These are phyloP conservation scores for Bipolaris oryzae DNA, from an alignment of 2,329 filamentous ascomycete species.

Conservation along the genomic window DNA sequence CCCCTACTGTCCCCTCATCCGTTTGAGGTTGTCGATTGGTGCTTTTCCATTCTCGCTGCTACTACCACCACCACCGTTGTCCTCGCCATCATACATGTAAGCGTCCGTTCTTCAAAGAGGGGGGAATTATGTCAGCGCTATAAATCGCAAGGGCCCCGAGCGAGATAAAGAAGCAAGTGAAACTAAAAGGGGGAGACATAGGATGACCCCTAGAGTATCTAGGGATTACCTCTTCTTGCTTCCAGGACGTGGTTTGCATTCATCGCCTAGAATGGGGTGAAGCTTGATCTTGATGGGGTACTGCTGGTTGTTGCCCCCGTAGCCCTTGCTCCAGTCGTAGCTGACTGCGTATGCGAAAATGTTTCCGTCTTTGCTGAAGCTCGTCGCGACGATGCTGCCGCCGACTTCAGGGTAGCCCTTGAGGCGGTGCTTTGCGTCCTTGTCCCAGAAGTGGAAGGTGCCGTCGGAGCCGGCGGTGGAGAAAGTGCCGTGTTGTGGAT, in stretches of 20 bases:
- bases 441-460: conserved; percentile 96
- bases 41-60: background rate
- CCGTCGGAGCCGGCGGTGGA: conserved; percentile 94
- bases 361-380: conserved; percentile 84
- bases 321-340: conserved; percentile 99
- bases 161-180: background rate
- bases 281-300: conserved; percentile 59
- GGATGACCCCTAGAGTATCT: background rate
- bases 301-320: conserved; percentile 75
- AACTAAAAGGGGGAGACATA: background rate
- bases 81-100: background rate
- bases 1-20: background rate
- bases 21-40: background rate
- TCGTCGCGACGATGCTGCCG: conserved; percentile 86
- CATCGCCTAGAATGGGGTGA: conserved; percentile 55
- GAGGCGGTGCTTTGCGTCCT: conserved; percentile 59
- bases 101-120: background rate
- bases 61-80: background rate
- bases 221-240: conserved; percentile 53
- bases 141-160: background rate
- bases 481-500: conserved; percentile 96
- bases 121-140: background rate
- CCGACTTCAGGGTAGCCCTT: conserved; percentile 69
- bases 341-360: conserved; percentile 72
- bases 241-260: conserved; percentile 58